Percentiles rank a stretch among this genome's conserved stretches.
phyloP scores from a whole-genome alignment of 257 asterid genomes.

The Verbascum thapsus region DNA sequence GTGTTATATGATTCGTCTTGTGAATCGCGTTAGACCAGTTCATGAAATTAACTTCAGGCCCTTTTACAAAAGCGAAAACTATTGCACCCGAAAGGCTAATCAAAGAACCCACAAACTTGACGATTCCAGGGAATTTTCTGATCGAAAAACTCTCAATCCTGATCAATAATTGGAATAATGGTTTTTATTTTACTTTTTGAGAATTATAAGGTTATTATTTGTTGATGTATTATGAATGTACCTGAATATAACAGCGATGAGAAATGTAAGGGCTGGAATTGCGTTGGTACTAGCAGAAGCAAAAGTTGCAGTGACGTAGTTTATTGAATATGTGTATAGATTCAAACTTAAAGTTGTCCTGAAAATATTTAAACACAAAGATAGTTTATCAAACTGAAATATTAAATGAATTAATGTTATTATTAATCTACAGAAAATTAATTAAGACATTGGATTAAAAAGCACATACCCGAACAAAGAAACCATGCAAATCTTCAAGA shows the following conservation, averaged over 20 bases:
- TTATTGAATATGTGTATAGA: conserved; percentile 52
- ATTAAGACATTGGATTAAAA: not conserved
- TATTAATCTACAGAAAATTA: no score
- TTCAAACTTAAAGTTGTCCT: conserved; percentile 59
- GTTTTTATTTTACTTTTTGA: not conserved
- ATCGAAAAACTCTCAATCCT: conserved; percentile 57
- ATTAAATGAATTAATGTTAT: no score
- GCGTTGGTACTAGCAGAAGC: conserved; percentile 64
- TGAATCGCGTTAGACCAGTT: conserved; percentile 24
- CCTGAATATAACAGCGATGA: conserved; percentile 49
- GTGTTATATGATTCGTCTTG: not conserved
- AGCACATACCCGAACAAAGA: conserved; percentile 59
- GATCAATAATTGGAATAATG: not conserved
- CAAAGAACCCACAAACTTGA: conserved; percentile 48
- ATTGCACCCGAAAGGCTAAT: conserved; percentile 56
- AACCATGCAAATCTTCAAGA: conserved; percentile 46
- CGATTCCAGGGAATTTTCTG: conserved; percentile 40
- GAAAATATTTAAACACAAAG: no score
- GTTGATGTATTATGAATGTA: no score
- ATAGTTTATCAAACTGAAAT: no score
- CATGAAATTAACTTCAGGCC: conserved; percentile 48
- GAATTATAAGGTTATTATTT: no score
- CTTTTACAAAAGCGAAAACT: conserved; percentile 66
- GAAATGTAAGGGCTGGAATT: conserved; percentile 59
- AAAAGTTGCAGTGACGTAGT: conserved; percentile 66